These are phyloP conservation scores for Salix koriyanagi DNA, from an alignment of 345 rosid genomes.

Conservation along the genomic window DNA sequence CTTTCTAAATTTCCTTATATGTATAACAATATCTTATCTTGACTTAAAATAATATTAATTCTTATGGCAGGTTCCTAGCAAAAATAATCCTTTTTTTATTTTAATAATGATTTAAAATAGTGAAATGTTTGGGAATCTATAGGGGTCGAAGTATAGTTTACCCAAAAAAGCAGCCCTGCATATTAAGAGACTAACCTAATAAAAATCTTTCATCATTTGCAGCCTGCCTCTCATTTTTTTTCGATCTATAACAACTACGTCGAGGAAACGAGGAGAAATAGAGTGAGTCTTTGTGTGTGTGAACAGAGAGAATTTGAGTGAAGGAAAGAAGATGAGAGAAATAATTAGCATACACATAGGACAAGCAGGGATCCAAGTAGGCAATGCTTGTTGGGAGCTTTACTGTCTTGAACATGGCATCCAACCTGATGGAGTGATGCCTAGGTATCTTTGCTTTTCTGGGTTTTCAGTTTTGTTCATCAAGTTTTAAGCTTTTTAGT, in stretches of 20 bases:
- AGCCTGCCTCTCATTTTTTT: not conserved
- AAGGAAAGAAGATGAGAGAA: constrained; percentile 27
- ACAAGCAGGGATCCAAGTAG: constrained; percentile 38
- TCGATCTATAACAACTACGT: not conserved
- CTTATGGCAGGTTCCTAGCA: too few relatives aligned
- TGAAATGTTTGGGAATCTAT: not conserved
- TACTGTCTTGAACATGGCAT: constrained; percentile 32
- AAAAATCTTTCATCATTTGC: not conserved
- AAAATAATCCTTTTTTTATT: too few relatives aligned
- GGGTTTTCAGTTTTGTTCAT: not conserved
- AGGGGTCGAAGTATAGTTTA: not conserved
- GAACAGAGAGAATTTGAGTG: not conserved
- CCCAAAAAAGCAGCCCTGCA: not conserved
- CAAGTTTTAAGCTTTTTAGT: not conserved
- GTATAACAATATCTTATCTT: too few relatives aligned
- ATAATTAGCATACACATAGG: constrained; percentile 37
- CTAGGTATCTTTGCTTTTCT: constrained; percentile 14
- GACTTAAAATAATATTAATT: too few relatives aligned
- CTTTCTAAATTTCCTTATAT: too few relatives aligned
- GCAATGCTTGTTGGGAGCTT: constrained; percentile 35
- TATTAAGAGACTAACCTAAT: not conserved
- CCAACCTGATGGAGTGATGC: constrained; percentile 30
- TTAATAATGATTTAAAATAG: too few relatives aligned
- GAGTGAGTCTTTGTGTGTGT: not conserved
- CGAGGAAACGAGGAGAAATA: not conserved